Base-by-base conservation (phyloP, 805 yeast species). In the Zygotorulaspora florentina region DNA sequence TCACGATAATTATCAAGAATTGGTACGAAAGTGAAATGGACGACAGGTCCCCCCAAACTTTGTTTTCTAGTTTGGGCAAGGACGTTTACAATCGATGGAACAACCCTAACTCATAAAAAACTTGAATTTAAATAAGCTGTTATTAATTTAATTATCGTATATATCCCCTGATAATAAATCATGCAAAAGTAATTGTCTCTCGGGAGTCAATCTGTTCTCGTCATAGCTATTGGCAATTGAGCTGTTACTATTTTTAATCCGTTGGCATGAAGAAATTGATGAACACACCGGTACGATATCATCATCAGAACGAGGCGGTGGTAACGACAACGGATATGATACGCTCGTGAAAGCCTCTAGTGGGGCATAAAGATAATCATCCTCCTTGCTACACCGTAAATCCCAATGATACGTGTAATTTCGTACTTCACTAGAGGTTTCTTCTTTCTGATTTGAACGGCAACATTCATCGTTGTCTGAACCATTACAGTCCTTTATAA, bases 41-140 rank as follows among this genome's bases (percentile, higher is more conserved):
- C 18, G 34, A 42, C 20, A 35, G 17, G 16, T 35, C 40, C 16
- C 28, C 40, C 15, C 25, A 43, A 5, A 18, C 48, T 4, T 36
- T 61, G 28, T 46, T 64, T 12, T 40, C 43, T 8, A 51, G 55
- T 35, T 36, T 64, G 30, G 64, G 65, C 2, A 42, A 29, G 3
- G 62, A 57, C 17, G 66, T 55, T 7, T 28, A 27, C 3, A 36
- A 46, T 17, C 60, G 66, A 64, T 61, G 62, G 64, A 27, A 20
- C 26, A 33, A 38, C 7, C 20, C 16, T 16, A 39, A 31, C 13
- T 16, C 38, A 36, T 34, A 37, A 7, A 11, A 23, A 38, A 25
- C 12, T 39, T 26, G 3, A 40, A 35, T 18, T 28, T 33, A n/a
- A 11, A 16, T 30, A n/a, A 5, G 26, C 33, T 26, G 16, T 39